Evolutionary conservation across 257 asterid genomes (phyloP).

Genomic region (Linderniella brevidens): DNA sequence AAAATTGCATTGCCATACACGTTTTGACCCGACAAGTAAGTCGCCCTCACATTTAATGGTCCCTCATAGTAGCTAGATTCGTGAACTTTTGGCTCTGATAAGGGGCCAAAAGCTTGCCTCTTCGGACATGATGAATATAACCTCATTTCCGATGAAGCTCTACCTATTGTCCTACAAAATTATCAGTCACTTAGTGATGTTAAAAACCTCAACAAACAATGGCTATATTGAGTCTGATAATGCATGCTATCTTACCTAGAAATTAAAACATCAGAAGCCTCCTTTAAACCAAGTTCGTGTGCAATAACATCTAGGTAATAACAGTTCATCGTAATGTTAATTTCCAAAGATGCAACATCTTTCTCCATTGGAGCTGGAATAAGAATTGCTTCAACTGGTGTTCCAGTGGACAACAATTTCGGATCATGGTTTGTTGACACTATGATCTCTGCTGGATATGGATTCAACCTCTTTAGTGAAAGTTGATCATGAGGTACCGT

Average conservation of each 20-base stretch:
- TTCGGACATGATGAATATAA: conserved; percentile 52
- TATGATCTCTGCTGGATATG: conserved; percentile 29
- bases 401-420: conserved; percentile 16
- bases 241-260: conserved; percentile 40
- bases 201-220: no score
- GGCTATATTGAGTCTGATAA: not conserved
- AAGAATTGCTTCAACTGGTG: conserved; percentile 32
- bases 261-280: conserved; percentile 60
- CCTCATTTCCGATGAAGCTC: conserved; percentile 82
- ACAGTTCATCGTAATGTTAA: conserved; percentile 25
- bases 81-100: conserved; percentile 18
- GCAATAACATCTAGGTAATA: conserved; percentile 86
- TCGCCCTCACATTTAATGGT: conserved; percentile 53
- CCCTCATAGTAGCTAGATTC: conserved; percentile 23
- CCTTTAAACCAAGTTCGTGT: conserved; percentile 28
- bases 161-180: conserved; percentile 60
- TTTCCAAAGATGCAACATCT: conserved; percentile 31
- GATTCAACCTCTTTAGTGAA: conserved; percentile 41
- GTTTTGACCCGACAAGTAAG: conserved; percentile 57
- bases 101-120: conserved; percentile 10
- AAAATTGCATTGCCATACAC: conserved; percentile 73
- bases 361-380: conserved; percentile 47
- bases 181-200: not conserved
- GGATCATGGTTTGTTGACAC: conserved; percentile 29
- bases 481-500: conserved; percentile 29